Evolutionary conservation across 148 eudicot species (phyloP).

Genomic region (Chenopodium album): DNA sequence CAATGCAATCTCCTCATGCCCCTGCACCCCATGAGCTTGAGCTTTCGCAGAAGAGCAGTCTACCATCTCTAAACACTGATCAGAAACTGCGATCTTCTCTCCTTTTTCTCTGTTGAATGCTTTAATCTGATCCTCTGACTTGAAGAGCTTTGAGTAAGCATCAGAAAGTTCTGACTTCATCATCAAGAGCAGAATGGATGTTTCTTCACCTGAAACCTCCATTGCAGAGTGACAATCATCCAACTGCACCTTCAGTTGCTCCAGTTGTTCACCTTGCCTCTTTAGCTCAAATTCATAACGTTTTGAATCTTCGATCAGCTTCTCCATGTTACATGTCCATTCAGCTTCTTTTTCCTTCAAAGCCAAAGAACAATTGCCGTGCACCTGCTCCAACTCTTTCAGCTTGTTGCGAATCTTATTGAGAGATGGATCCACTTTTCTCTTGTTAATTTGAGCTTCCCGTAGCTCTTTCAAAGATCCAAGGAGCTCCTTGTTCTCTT

Average conservation of each 20-base stretch:
- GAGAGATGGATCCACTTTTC: constrained; percentile 39
- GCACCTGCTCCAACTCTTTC: constrained; percentile 54
- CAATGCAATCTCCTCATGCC: constrained; percentile 38
- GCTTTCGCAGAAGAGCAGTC: constrained; percentile 29
- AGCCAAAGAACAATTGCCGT: constrained; percentile 40
- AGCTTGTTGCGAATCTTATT: constrained; percentile 52
- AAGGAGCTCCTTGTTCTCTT: constrained; percentile 62
- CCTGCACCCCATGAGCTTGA: constrained; percentile 30
- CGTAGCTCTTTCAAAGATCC: constrained; percentile 52
- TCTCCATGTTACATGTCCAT: constrained; percentile 53
- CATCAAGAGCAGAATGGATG: constrained; percentile 40
- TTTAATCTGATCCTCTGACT: constrained; percentile 38
- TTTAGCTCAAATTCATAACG: constrained; percentile 33
- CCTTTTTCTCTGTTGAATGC: constrained; percentile 18
- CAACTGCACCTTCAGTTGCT: constrained; percentile 48
- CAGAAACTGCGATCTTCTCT: constrained; percentile 25
- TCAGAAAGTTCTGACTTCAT: constrained; percentile 53
- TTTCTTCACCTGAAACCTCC: constrained; percentile 59
- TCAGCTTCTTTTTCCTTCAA: constrained; percentile 63
- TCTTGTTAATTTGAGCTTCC: constrained; percentile 58
- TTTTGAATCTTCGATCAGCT: constrained; percentile 41
- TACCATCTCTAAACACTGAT: constrained; percentile 28
- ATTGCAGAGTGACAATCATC: constrained; percentile 48
- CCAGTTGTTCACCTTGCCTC: constrained; percentile 41
- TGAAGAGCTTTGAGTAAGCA: constrained; percentile 37